A percentile compares a stretch with the other conserved stretches of the same genome.
phyloP scores from a whole-genome alignment of 2,329 filamentous ascomycete genomes.

The Colletotrichum endophyticum region DNA sequence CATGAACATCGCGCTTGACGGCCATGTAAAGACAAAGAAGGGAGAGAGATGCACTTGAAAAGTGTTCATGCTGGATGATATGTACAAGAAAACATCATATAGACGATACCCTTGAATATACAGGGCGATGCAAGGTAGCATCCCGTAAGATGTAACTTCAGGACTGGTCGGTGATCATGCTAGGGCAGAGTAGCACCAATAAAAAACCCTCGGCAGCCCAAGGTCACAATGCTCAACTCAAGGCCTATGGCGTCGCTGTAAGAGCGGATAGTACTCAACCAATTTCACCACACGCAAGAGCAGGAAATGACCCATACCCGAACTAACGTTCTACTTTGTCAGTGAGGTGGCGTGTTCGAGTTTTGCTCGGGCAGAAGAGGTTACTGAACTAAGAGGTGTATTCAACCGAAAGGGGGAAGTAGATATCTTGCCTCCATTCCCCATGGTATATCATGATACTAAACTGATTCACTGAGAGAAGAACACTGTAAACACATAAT shows the following conservation, averaged over 20 bases:
- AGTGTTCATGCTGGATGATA: not conserved
- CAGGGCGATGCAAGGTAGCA: not conserved
- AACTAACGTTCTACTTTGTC: not conserved
- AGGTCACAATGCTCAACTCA: not conserved
- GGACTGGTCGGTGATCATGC: not conserved
- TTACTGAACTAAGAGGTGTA: not conserved
- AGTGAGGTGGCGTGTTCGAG: not conserved
- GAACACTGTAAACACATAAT: rapidly evolving
- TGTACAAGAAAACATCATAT: not conserved
- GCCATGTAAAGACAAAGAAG: not conserved
- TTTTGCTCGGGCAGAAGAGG: not conserved
- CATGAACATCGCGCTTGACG: slow-evolving; percentile 6
- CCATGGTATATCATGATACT: not conserved
- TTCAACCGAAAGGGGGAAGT: not conserved
- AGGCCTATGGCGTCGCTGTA: not conserved
- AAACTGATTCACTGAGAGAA: not conserved
- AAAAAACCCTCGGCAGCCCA: not conserved
- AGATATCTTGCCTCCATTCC: not conserved
- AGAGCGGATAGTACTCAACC: not conserved
- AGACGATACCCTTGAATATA: not conserved
- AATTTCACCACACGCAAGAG: not conserved
- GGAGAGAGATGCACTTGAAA: not conserved
- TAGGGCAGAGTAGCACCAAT: not conserved
- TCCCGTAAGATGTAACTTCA: not conserved
- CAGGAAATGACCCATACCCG: not conserved